Conservation (phyloP, 345 rosid genomes). For the Heritiera littoralis region DNA sequence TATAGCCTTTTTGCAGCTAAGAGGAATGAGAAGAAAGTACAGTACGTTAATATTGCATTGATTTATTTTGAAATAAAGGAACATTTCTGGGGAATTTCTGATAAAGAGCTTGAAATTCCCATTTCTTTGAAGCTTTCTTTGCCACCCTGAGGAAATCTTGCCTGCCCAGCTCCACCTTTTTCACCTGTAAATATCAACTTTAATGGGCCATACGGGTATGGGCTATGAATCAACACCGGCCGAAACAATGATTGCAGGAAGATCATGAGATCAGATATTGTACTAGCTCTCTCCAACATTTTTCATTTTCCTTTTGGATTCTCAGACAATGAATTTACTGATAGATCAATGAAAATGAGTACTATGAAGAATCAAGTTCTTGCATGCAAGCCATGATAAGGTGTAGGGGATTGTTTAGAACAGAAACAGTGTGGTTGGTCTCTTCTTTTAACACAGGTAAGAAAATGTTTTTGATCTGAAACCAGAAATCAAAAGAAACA, state of each 20-base stretch:
- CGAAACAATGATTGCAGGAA: neutral
- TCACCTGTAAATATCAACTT: constrained; percentile 2
- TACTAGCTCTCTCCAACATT: neutral
- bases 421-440: constrained; percentile 16
- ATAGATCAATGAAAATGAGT: neutral
- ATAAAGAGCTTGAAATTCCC: neutral
- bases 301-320: neutral
- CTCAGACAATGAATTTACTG: neutral
- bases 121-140: neutral
- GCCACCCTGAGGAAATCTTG: neutral
- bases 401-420: neutral
- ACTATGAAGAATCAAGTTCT: neutral
- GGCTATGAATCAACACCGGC: neutral
- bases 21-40: neutral
- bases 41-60: neutral
- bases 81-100: neutral
- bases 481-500: constrained; percentile 39
- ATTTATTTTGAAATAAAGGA: constrained; percentile 16
- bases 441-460: constrained; percentile 38
- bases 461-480: constrained; percentile 25
- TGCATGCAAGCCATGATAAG: neutral
- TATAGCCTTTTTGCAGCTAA: neutral
- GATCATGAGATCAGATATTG: neutral
- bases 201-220: constrained; percentile 23
- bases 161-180: neutral